These are phyloP conservation scores for Pseudocercospora pini-densiflorae DNA, from an alignment of 2,329 filamentous ascomycete genomes.

Conservation along the genomic window DNA sequence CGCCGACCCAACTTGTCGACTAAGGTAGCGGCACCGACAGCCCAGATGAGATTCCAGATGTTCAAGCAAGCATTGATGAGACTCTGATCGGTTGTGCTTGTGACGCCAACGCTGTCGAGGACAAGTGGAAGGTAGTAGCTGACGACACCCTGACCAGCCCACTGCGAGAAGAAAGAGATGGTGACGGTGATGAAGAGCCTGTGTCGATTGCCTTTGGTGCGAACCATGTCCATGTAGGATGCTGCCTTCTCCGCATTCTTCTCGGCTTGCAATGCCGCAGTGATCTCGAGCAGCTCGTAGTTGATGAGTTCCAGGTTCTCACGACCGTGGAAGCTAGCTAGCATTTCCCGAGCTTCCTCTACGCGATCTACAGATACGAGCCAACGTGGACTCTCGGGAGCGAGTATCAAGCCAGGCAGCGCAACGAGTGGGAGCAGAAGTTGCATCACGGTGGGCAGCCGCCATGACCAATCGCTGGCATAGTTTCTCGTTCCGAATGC, in stretches of 20 bases:
- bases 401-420: constrained; percentile 26
- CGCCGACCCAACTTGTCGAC: constrained; percentile 51
- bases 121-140: constrained; percentile 39
- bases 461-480: constrained; percentile 33
- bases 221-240: constrained; percentile 26
- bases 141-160: constrained; percentile 47
- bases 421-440: constrained; percentile 30
- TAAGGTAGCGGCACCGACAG: constrained; percentile 44
- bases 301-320: constrained; percentile 67
- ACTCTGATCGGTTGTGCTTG: constrained; percentile 40
- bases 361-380: constrained; percentile 37
- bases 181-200: constrained; percentile 46
- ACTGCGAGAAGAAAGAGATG: constrained; percentile 45
- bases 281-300: constrained; percentile 69
- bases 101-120: constrained; percentile 46
- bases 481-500: constrained; percentile 31
- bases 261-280: constrained; percentile 33
- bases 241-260: constrained; percentile 57
- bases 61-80: constrained; percentile 47
- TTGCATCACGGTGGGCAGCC: constrained; percentile 34
- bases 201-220: constrained; percentile 39
- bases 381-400: constrained; percentile 36
- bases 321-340: constrained; percentile 64
- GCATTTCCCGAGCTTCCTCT: constrained; percentile 61
- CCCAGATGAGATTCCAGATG: constrained; percentile 46